Base-by-base conservation (phyloP, 805 yeast species). In the Gaillardinia entomophila region DNA sequence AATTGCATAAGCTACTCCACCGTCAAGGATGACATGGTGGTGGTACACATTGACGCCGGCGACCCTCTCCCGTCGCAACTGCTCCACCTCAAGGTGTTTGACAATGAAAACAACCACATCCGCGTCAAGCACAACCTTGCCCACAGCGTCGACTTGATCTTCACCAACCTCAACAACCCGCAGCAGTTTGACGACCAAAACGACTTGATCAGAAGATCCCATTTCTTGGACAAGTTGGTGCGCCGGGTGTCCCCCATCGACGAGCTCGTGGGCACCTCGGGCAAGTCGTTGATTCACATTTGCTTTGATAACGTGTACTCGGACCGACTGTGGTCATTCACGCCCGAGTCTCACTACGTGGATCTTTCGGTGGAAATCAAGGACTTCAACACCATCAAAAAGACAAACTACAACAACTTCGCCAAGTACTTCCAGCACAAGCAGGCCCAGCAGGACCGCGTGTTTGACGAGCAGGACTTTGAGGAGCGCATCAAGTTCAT, bases 281-380 rank as follows among this genome's bases (percentile, higher is more conserved):
- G 56, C 4, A 50, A 48, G 32, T 56, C 59, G 6, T 43, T 49
- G 24, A 51, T 66, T 13, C 51, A 61, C 40, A 48, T 66, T 12
- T 66, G 72, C 40, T 66, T 66, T 45, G 71, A 66, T 44, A 66
- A 66, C 40, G 32, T 64, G 19, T 66, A 57, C 45, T 46, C 41
- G 27, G 72, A 66, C 42, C 57, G 59, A 38, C 60, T 68, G 6
- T 66, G 70, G 70, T 57, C 68, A 13, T 66, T 62, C 40, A 45
- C 47, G 12, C 64, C 68, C 4, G 37, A 38, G 16, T 18, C 46
- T 4, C 46, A 54, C 23, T 68, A 66, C 25, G 47, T 66, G 11
- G 57, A 57, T 34, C 29, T 66, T 24, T 42, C 33, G 12, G 67
- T 66, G 13, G 55, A 57, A 30, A 54, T 66, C 29, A 55, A 63